Base-by-base conservation (phyloP, 164 flowering plant genomes). In the Aristolochia californica region DNA sequence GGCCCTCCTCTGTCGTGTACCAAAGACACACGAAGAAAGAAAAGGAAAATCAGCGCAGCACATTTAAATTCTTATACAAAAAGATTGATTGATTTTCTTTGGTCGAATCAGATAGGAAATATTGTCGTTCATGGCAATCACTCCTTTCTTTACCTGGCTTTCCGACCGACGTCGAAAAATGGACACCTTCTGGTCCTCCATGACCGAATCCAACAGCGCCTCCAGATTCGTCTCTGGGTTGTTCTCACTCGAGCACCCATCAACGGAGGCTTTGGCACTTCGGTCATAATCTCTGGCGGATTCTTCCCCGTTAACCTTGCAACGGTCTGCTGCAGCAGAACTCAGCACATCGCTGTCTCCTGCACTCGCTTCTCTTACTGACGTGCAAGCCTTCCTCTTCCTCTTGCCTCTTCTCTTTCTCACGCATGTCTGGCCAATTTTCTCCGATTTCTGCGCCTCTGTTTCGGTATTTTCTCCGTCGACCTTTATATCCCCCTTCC, bases 371-470 rank as follows among this genome's bases (percentile, higher is more conserved):
- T 34, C 40, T 8, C 68, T 78, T 26, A 66, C 64, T 11, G 70
- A 77, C 68, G 60, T 60, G 43, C 75, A 65, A 7, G 72, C 78
- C 63, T 84, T 87, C 67, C 95, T 81, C 78, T 81, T 85, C 56
- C 97, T 74, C 71, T 80, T 77, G 21, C 97, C 97, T 65, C 97
- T 76, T 55, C 68, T 83, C 65, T 71, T 84, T 63, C 59, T 84
- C 44, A 80, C 2, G 22, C 60, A 63, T 22, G 62, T 67, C 14
- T 63, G 67, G 26, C 62, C 67, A 49, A 60, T 69, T 7, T 34
- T 34, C 40, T 65, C 45, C 55, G 56, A 76, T 0, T 52, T 40
- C 34, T 62, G 53, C 7, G 40, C 50, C 53, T 23, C 40, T 54
- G 68, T 74, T 63, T 74, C 44, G n/a, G n/a, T 52, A 68, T 61